Conservation (phyloP, 805 yeast species). For the Ogataea thermomethanolica region DNA sequence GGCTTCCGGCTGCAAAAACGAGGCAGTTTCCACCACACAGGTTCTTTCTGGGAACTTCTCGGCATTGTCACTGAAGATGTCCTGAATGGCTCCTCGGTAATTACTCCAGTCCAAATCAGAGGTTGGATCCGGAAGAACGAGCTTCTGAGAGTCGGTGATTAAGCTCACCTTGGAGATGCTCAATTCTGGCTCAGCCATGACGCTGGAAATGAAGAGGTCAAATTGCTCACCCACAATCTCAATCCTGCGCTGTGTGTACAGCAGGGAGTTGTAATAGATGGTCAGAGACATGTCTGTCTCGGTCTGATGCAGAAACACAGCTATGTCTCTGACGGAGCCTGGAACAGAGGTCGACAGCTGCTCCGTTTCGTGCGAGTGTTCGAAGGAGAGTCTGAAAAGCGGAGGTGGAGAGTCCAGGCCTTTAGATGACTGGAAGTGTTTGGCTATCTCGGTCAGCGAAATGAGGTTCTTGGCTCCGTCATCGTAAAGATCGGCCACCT, state of each 20-base stretch:
- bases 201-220: slow-evolving; percentile 44
- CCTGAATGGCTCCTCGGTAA: slow-evolving; percentile 94
- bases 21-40: slow-evolving; percentile 90
- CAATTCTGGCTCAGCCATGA: slow-evolving; percentile 34
- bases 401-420: slow-evolving; percentile 57
- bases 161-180: slow-evolving; percentile 61
- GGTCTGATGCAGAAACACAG: slow-evolving; percentile 43
- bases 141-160: slow-evolving; percentile 61
- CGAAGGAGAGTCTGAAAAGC: slow-evolving; percentile 58
- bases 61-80: slow-evolving; percentile 88
- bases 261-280: slow-evolving; percentile 69
- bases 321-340: slow-evolving; percentile 63
- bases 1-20: slow-evolving; percentile 50
- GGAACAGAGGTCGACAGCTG: slow-evolving; percentile 44
- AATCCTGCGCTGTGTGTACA: slow-evolving; percentile 70
- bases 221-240: slow-evolving; percentile 71
- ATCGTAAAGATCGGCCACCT: slow-evolving; percentile 41
- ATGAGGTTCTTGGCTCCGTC: slow-evolving; percentile 35
- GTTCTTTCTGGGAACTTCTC: slow-evolving; percentile 77
- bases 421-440: slow-evolving; percentile 45
- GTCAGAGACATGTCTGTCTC: slow-evolving; percentile 30
- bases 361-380: slow-evolving; percentile 39
- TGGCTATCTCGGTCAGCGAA: slow-evolving; percentile 55
- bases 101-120: slow-evolving; percentile 84
- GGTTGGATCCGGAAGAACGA: slow-evolving; percentile 82